Evolutionary conservation across 148 eudicot genomes (phyloP).

Genomic region (Persicaria maculosa): DNA sequence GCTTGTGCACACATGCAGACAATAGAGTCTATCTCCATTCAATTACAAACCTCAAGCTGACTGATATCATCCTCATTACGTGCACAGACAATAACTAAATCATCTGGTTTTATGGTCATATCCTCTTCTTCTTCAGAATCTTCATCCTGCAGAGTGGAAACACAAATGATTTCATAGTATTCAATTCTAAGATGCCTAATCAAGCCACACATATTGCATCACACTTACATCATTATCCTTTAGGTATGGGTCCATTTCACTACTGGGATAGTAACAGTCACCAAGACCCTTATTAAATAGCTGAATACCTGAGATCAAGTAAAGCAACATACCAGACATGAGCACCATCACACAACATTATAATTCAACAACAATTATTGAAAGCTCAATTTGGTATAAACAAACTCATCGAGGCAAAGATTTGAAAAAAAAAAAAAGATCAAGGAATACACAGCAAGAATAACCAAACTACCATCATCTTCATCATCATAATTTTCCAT

Average conservation of each 20-base stretch:
- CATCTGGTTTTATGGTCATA: slow-evolving; percentile 69
- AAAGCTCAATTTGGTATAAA: not conserved
- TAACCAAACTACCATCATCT: slow-evolving; percentile 46
- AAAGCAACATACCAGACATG: too few species aligned
- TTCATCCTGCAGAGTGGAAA: slow-evolving; percentile 30
- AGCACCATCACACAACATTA: too few species aligned
- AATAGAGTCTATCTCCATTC: not conserved
- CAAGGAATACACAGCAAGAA: too few species aligned
- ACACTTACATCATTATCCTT: slow-evolving; percentile 49
- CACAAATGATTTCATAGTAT: not conserved
- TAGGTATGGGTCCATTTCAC: slow-evolving; percentile 84
- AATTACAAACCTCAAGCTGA: slow-evolving; percentile 59
- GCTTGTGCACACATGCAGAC: not conserved
- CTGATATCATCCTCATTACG: slow-evolving; percentile 85
- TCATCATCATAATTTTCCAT: slow-evolving; percentile 89
- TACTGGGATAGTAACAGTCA: slow-evolving; percentile 66
- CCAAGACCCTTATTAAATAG: slow-evolving; percentile 61
- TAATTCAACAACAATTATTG: not conserved
- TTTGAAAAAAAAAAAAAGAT: not conserved
- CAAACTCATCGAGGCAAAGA: not conserved
- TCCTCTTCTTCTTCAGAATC: slow-evolving; percentile 94
- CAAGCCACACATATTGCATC: slow-evolving; percentile 13
- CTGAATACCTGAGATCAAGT: slow-evolving; percentile 43
- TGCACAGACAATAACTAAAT: slow-evolving; percentile 74
- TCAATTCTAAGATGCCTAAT: too few species aligned